Conservation (phyloP, 306 rosid species). For the Betula pendula region DNA sequence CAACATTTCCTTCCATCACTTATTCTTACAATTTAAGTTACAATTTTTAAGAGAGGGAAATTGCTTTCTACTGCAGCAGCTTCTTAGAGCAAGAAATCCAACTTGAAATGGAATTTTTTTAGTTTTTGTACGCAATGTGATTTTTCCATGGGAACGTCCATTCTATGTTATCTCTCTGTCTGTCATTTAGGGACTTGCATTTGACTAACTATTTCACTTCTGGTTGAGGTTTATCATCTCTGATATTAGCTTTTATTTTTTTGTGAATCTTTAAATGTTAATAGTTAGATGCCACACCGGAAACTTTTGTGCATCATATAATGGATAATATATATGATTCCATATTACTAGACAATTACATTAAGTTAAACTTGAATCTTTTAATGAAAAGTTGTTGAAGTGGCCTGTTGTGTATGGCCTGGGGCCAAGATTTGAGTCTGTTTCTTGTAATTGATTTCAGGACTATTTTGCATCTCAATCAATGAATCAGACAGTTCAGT, state of each 20-base stretch:
- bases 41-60: constrained; percentile 3
- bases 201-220: background rate
- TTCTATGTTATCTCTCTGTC: background rate
- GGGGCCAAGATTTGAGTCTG: constrained; percentile 20
- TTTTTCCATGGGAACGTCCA: background rate
- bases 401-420: constrained; percentile 20
- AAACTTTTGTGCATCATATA: background rate
- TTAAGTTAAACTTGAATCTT: constrained; percentile 18
- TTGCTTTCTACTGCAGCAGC: background rate
- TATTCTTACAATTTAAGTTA: background rate
- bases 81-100: background rate
- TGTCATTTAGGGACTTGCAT: constrained; percentile 15
- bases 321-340: constrained; percentile 15
- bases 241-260: background rate
- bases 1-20: background rate
- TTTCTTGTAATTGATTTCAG: constrained; percentile 37
- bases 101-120: background rate
- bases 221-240: constrained; percentile 1
- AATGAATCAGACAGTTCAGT: constrained; percentile 78
- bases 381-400: constrained; percentile 2
- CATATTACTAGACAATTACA: constrained; percentile 9
- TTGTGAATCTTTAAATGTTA: background rate
- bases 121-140: background rate
- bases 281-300: background rate
- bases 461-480: constrained; percentile 79